Conservation (phyloP, 108 stramenopile species). For the Hondaea fermentalgiana region DNA sequence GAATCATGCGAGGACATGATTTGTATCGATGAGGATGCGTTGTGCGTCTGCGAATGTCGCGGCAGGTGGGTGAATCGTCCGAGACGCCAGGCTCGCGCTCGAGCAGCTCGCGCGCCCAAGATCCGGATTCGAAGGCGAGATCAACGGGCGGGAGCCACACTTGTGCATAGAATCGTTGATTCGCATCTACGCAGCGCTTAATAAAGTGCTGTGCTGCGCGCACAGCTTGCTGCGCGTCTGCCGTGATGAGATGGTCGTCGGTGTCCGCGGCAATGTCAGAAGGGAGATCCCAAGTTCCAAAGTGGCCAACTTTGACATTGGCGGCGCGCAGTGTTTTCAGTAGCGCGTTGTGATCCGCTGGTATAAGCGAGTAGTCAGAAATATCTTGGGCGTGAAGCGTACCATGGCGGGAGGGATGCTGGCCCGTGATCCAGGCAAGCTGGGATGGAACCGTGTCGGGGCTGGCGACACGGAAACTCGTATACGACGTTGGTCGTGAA, state of each 20-base stretch:
- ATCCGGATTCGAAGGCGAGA: not conserved
- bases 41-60: not conserved
- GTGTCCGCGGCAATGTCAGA: not conserved
- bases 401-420: not conserved
- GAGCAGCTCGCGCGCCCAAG: not conserved
- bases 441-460: not conserved
- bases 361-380: not conserved
- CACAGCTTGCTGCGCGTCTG: not conserved
- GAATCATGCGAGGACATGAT: not conserved
- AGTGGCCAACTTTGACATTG: not conserved
- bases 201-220: not conserved
- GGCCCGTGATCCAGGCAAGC: not conserved
- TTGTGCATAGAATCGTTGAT: not conserved
- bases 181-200: not conserved
- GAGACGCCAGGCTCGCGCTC: not conserved
- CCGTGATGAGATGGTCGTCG: not conserved
- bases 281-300: not conserved
- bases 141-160: not conserved
- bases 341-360: not conserved
- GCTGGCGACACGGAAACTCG: not conserved
- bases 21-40: not conserved
- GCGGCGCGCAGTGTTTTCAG: not conserved
- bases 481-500: not conserved
- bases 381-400: not conserved
- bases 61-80: not conserved